phyloP scores from a whole-genome alignment of 2,329 filamentous ascomycete species.

The Fusarium proliferatum region DNA sequence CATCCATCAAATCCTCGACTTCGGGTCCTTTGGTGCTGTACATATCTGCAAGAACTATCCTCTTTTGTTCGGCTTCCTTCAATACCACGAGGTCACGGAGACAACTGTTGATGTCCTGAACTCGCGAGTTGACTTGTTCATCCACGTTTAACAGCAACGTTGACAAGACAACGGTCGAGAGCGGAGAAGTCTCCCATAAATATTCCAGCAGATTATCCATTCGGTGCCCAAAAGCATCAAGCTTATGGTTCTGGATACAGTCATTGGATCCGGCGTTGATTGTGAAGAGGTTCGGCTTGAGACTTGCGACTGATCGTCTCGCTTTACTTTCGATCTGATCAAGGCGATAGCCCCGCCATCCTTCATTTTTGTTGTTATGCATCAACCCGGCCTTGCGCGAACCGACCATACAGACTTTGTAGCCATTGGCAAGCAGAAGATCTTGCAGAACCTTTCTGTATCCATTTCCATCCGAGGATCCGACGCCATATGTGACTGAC shows the following conservation, averaged over 20 bases:
- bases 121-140: neutral
- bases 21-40: accelerated
- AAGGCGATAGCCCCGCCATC: neutral
- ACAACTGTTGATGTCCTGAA: accelerated
- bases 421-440: neutral
- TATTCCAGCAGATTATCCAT: neutral
- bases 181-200: neutral
- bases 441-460: neutral
- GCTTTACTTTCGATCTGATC: neutral
- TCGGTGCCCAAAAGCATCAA: neutral
- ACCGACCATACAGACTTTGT: neutral
- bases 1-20: neutral
- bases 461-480: neutral
- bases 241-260: neutral
- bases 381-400: neutral
- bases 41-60: neutral
- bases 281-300: neutral
- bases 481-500: neutral
- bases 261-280: neutral
- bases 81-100: neutral
- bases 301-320: neutral
- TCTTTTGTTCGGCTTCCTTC: neutral
- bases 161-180: neutral
- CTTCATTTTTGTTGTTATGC: neutral
- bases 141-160: neutral